Evolutionary conservation across 371 early-diverging fungal genomes (phyloP), one percentile per base, ranked within the genome.

Genomic region (Mortierella sp.): DNA sequence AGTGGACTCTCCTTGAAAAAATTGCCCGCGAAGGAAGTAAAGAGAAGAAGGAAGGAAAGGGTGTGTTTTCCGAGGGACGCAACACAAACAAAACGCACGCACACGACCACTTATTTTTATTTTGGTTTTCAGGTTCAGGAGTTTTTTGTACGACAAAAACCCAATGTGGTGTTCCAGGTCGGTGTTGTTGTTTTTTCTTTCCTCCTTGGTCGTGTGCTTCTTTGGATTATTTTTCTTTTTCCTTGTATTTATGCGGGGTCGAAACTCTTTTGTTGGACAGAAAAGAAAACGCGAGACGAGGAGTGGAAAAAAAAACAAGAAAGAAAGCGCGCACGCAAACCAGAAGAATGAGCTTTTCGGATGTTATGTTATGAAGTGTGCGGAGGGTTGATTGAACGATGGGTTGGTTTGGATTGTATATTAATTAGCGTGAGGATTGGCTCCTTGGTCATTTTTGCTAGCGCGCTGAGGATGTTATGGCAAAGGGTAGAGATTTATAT

Each of bases 51-150:
- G 28, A 52, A 52, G 14, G 16, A 24, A 54, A 54, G 34, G 31
- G 63, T 34, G 63, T 31, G 28, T 31, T 34, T 14, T 63, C 7
- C 19, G 19, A 34, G 63, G 34, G 63, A 34, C 19, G n/a, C n/a
- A n/a, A n/a, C n/a, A n/a, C n/a, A n/a, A n/a, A n/a, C n/a, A n/a
- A n/a, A n/a, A n/a, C n/a, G n/a, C n/a, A n/a, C n/a, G 19, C 31
- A 60, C 60, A 63, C 63, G 63, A 63, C 63, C 16, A 63, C 50
- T 50, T 50, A 16, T 50, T 13, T 50, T 38, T 38, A 38, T 38
- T 38, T 38, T 38, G 42, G 50, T 14, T 63, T 63, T 63, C 63
- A 63, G 63, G 63, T 63, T 63, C 63, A 63, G 34, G 34, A 63
- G 63, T 63, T 63, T 38, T 63, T 63, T 38, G 42, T 38, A 38